Base-by-base conservation (phyloP, 2,329 filamentous ascomycete genomes). In the Xylaria sp. region DNA sequence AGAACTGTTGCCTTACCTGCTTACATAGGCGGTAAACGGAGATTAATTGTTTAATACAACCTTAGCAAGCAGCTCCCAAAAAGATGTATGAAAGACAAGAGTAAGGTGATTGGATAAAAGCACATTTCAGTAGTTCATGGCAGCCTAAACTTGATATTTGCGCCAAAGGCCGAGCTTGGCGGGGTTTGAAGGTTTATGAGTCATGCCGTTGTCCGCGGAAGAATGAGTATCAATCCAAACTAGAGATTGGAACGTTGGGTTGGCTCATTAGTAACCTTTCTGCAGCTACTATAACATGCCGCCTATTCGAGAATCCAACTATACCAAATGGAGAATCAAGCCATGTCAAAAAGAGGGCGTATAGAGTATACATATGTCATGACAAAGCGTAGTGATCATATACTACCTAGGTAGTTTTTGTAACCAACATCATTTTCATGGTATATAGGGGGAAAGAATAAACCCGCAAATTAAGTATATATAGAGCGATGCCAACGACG, bases 361-460 rank as follows among this genome's bases (percentile, higher is more conserved):
- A 63, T 51, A 59, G 59, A 51, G 51, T n/a, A 58, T 35, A 47
- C 23, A 16, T 44, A 21, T 21, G n/a, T 16, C 35, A 57, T 67
- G 60, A 55, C 47, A 54, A 63, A 63, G 42, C 47, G 42, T 9
- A 29, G 37, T 27, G 10, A 48, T 6, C 16, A 27, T 21, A 54
- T 25, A 27, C 21, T 3, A 10, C 18, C 9, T n/a, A n/a, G n/a
- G n/a, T n/a, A n/a, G n/a, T n/a, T 54, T 37, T 40, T 6, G 54
- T 67, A 63, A 63, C 53, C 65, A 67, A 63, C 16, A 29, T 29
- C 40, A 29, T 12, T 29, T 40, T 21, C 23, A n/a, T 25, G 53
- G 5, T 27, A 29, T 16, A 32, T 16, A 29, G 44, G 21, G 32
- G 35, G 25, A 1, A 25, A 51, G 29, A n/a, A n/a, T 47, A 29